These are phyloP conservation scores for Leishmania guyanensis DNA, from an alignment of 208 protist species.

Conservation along the genomic window DNA sequence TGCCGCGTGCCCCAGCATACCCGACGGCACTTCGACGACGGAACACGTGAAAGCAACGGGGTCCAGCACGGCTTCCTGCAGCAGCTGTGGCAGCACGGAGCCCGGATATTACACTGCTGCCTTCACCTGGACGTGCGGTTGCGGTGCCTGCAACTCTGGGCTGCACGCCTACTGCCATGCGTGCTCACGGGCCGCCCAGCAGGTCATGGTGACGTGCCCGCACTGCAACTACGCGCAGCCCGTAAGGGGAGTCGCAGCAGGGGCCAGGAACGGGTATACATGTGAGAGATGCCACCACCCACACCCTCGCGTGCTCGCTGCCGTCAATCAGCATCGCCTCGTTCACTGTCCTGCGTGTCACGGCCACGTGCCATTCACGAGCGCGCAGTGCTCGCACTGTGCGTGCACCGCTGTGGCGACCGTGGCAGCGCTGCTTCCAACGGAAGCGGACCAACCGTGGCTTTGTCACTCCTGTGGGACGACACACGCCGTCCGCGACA, in stretches of 20 bases:
- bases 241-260: background rate
- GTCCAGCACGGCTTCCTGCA: background rate
- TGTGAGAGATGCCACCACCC: constrained; percentile 37
- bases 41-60: background rate
- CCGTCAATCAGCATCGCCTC: constrained; percentile 24
- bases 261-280: background rate
- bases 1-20: background rate
- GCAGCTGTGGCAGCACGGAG: constrained; percentile 9
- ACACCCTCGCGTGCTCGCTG: constrained; percentile 49
- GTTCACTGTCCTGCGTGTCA: constrained; percentile 50
- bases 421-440: constrained; percentile 34
- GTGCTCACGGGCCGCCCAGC: constrained; percentile 36
- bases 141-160: constrained; percentile 51
- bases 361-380: constrained; percentile 26
- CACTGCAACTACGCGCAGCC: constrained; percentile 16
- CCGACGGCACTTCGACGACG: constrained; percentile 6
- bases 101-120: constrained; percentile 41
- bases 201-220: constrained; percentile 21
- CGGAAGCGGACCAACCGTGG: constrained; percentile 45
- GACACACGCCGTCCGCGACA: constrained; percentile 25
- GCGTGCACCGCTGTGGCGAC: constrained; percentile 23
- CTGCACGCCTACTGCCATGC: constrained; percentile 49
- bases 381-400: constrained; percentile 39
- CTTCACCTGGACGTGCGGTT: constrained; percentile 79
- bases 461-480: constrained; percentile 41